A percentile compares a stretch with the other conserved stretches of the same genome.
phyloP scores from a whole-genome alignment of 192 early-diverging fungal species.

The Coemansia guatemalensis region DNA sequence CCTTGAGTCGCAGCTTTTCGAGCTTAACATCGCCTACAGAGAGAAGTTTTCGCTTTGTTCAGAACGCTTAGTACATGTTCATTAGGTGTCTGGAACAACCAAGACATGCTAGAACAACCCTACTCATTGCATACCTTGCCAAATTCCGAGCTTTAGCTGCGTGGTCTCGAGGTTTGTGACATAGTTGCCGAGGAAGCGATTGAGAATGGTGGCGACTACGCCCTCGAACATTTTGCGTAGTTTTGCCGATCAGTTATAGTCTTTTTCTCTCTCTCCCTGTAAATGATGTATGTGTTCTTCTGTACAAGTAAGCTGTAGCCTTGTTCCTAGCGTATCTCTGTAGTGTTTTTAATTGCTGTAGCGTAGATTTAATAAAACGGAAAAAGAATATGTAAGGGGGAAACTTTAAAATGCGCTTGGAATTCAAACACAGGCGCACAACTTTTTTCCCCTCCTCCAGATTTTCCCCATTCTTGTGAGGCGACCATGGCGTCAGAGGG shows the following conservation, averaged over 20 bases:
- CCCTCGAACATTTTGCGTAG: slow-evolving; percentile 73
- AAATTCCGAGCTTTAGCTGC: slow-evolving; percentile 94
- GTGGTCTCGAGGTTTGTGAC: slow-evolving; percentile 91
- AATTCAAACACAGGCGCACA: no score
- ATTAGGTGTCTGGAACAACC: not conserved
- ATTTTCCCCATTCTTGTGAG: no score
- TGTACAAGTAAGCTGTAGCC: no score
- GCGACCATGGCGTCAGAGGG: no score
- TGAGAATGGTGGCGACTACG: slow-evolving; percentile 73
- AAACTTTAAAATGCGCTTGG: no score
- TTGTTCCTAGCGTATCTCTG: no score
- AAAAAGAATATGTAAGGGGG: no score
- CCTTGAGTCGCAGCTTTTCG: slow-evolving; percentile 83
- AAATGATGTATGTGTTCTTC: no score
- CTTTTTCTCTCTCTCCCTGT: slow-evolving; percentile 2
- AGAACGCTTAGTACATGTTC: not conserved
- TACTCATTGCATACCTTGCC: slow-evolving; percentile 72
- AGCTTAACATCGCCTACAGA: slow-evolving; percentile 89
- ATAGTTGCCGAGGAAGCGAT: slow-evolving; percentile 91
- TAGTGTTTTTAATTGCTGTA: no score
- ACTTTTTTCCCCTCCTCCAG: no score
- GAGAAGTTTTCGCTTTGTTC: not conserved
- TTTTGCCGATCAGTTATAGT: not conserved
- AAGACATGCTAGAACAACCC: not conserved
- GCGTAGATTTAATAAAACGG: no score